Evolutionary conservation across 441 rosid genomes (phyloP).

Genomic region (Bruguiera hainesii): DNA sequence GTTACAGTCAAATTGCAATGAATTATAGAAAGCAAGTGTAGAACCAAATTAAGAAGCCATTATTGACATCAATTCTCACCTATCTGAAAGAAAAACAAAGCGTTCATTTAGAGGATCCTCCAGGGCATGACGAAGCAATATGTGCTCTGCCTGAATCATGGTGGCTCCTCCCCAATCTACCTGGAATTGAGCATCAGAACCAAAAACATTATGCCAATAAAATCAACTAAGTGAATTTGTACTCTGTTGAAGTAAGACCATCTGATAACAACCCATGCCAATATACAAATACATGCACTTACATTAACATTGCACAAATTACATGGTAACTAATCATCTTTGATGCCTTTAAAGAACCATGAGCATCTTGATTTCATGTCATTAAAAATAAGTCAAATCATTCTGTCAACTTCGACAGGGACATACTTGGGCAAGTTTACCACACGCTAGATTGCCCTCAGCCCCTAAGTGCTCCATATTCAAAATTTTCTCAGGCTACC

Average conservation of each 20-base stretch:
- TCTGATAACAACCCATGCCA: background rate
- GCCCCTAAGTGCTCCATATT: too few relatives aligned
- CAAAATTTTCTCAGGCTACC: too few relatives aligned
- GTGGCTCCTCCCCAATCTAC: constrained; percentile 97
- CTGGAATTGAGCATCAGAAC: constrained; percentile 38
- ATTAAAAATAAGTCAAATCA: too few relatives aligned
- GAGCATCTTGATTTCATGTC: too few relatives aligned
- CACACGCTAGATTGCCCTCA: too few relatives aligned
- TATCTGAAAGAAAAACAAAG: constrained; percentile 93
- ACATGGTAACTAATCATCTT: too few relatives aligned
- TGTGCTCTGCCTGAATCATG: constrained; percentile 94
- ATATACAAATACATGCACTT: too few relatives aligned
- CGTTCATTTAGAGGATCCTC: constrained; percentile 67
- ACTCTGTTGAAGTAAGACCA: too few relatives aligned
- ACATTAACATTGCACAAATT: background rate
- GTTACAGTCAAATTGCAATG: background rate
- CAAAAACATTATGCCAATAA: constrained; percentile 10
- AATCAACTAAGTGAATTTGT: constrained; percentile 1
- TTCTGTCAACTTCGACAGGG: background rate
- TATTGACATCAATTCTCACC: constrained; percentile 42
- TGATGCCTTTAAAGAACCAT: too few relatives aligned
- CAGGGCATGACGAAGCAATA: constrained; percentile 87
- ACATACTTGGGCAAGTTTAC: background rate
- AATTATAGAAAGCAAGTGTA: background rate
- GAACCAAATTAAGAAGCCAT: constrained; percentile 8